Conservation (phyloP, 1,284 basidiomycete species). For the Sphaerobolus stellatus region DNA sequence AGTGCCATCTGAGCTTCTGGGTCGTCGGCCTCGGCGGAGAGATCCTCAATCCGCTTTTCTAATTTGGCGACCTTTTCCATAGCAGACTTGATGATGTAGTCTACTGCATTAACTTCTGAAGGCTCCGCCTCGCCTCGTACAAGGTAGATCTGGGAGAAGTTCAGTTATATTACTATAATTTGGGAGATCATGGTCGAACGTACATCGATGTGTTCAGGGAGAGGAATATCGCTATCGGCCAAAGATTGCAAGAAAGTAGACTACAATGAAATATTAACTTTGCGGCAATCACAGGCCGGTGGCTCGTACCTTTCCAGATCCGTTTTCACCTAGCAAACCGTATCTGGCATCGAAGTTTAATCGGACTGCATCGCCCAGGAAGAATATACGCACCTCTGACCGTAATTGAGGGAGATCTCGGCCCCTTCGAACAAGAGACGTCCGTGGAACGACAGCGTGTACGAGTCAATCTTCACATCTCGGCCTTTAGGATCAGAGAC, state of each 20-base stretch:
- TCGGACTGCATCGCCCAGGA: not conserved
- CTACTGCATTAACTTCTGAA: conserved; percentile 92
- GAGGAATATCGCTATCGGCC: conserved; percentile 90
- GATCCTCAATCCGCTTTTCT: conserved; percentile 93
- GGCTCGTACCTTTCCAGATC: conserved; percentile 86
- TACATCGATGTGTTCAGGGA: conserved; percentile 90
- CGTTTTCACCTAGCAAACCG: conserved; percentile 95
- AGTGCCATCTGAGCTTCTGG: conserved; percentile 79
- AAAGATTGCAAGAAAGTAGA: conserved; percentile 74
- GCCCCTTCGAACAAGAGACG: conserved; percentile 91
- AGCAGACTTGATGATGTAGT: conserved; percentile 94
- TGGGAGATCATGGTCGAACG: conserved; percentile 9
- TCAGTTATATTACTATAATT: not conserved
- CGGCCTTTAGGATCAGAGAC: conserved; percentile 90
- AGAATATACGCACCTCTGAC: conserved; percentile 62
- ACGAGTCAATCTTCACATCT: conserved; percentile 97
- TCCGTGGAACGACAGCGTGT: conserved; percentile 96
- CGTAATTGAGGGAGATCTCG: conserved; percentile 92
- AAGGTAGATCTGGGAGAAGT: conserved; percentile 72
- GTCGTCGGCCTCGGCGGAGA: conserved; percentile 79
- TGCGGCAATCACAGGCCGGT: not conserved
- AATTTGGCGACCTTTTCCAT: conserved; percentile 94
- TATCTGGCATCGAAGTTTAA: too few relatives aligned
- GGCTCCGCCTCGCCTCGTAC: conserved; percentile 96
- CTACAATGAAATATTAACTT: conserved; percentile 30